These are phyloP conservation scores for Exophiala xenobiotica DNA, from an alignment of 2,329 filamentous ascomycete species.

Conservation along the genomic window DNA sequence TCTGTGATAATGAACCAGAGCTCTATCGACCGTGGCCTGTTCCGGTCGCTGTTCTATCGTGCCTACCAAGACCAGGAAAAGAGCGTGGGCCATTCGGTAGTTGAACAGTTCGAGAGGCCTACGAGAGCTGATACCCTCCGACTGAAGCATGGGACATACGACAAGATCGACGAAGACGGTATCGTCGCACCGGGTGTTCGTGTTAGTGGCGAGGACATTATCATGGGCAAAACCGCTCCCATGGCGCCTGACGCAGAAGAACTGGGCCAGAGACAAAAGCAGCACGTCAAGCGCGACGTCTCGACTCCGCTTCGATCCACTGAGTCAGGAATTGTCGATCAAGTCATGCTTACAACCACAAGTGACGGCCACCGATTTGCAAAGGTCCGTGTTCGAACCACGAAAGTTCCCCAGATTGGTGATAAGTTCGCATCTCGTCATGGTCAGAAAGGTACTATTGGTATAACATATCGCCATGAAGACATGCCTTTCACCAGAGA, in stretches of 20 bases:
- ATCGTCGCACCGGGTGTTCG: slow-evolving; percentile 91
- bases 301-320: slow-evolving; percentile 93
- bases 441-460: slow-evolving; percentile 98
- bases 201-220: slow-evolving; percentile 96
- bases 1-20: slow-evolving; percentile 99
- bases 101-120: slow-evolving; percentile 95
- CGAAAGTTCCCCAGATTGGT: slow-evolving; percentile 96
- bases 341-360: slow-evolving; percentile 90
- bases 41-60: slow-evolving; percentile 96
- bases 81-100: slow-evolving; percentile 85
- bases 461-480: slow-evolving; percentile 95
- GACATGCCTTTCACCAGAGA: slow-evolving; percentile 98
- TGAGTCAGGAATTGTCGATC: slow-evolving; percentile 94
- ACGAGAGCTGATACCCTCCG: slow-evolving; percentile 83
- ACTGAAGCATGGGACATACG: slow-evolving; percentile 84
- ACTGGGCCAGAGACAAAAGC: slow-evolving; percentile 83
- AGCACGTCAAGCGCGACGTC: slow-evolving; percentile 90
- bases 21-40: slow-evolving; percentile 94
- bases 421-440: slow-evolving; percentile 99
- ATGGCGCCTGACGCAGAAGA: slow-evolving; percentile 92
- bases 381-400: slow-evolving; percentile 95
- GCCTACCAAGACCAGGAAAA: slow-evolving; percentile 98
- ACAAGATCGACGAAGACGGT: slow-evolving; percentile 96
- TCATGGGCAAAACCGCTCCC: slow-evolving; percentile 97
- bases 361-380: slow-evolving; percentile 92